Conservation (phyloP, 108 stramenopile genomes). For the Phaeodactylum tricornutum region DNA sequence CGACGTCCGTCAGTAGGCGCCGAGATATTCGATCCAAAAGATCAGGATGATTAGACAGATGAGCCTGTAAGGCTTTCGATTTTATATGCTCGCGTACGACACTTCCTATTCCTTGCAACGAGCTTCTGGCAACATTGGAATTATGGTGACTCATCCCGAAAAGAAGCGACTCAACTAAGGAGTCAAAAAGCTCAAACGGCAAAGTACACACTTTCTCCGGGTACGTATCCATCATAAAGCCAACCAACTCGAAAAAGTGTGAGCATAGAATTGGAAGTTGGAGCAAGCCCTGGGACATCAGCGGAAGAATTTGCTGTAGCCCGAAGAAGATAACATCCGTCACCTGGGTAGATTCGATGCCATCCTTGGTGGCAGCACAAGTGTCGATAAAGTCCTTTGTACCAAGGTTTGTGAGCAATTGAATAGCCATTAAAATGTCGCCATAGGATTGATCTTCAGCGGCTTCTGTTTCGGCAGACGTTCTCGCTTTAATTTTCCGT, state of each 20-base stretch:
- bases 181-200: constrained; percentile 69
- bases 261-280: constrained; percentile 68
- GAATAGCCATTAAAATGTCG: constrained; percentile 75
- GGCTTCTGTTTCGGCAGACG: constrained; percentile 20
- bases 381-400: constrained; percentile 81
- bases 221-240: constrained; percentile 84
- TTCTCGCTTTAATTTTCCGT: constrained; percentile 26
- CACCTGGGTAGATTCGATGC: constrained; percentile 59
- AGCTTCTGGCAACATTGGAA: constrained; percentile 51
- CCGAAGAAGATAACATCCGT: constrained; percentile 83
- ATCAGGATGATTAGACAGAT: constrained; percentile 37
- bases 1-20: constrained; percentile 59
- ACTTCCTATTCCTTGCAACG: constrained; percentile 61
- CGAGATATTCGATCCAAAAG: constrained; percentile 47
- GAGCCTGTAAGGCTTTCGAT: constrained; percentile 18
- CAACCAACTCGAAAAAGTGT: constrained; percentile 71
- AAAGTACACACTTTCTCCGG: constrained; percentile 59
- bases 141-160: constrained; percentile 82
- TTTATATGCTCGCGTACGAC: constrained; percentile 53
- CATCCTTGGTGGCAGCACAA: constrained; percentile 17
- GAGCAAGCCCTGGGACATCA: constrained; percentile 77
- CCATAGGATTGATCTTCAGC: constrained; percentile 80
- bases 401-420: constrained; percentile 71
- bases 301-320: constrained; percentile 72
- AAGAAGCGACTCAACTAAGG: constrained; percentile 66